These are phyloP conservation scores for Candida saitoana DNA, from an alignment of 805 yeast species.

Conservation along the genomic window DNA sequence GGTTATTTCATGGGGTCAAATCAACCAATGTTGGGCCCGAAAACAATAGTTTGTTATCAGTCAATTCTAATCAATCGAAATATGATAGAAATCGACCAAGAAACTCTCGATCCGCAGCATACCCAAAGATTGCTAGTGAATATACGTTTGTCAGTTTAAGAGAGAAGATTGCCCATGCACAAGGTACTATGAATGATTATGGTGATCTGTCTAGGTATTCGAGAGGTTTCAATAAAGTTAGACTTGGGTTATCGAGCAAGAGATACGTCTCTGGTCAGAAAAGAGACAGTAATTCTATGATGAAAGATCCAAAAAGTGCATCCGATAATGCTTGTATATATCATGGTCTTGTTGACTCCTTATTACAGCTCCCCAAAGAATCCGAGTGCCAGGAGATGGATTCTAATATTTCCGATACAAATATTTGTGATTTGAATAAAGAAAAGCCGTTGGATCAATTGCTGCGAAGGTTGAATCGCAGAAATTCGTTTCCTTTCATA, in stretches of 20 bases:
- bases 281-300: not conserved
- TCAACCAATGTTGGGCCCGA: not conserved
- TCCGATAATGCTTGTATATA: constrained; percentile 3
- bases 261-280: constrained; percentile 5
- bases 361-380: constrained; percentile 15
- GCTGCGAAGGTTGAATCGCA: constrained; percentile 16
- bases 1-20: constrained; percentile 19
- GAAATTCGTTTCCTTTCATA: constrained; percentile 32
- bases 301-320: not conserved
- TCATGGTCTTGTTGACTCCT: constrained; percentile 15
- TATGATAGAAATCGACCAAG: not conserved
- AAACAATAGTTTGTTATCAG: constrained; percentile 4
- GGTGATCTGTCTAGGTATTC: constrained; percentile 25
- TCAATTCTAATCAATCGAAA: not conserved
- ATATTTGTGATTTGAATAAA: not conserved
- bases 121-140: constrained; percentile 1
- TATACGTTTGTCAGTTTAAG: constrained; percentile 33
- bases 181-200: constrained; percentile 7
- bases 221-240: constrained; percentile 33
- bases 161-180: constrained; percentile 24
- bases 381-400: not conserved
- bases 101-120: not conserved
- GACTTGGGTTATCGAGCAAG: constrained; percentile 28
- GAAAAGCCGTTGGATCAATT: constrained; percentile 7
- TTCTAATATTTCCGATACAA: constrained; percentile 2